phyloP scores from a whole-genome alignment of 352 stramenopile species.

The Pythium biforme region DNA sequence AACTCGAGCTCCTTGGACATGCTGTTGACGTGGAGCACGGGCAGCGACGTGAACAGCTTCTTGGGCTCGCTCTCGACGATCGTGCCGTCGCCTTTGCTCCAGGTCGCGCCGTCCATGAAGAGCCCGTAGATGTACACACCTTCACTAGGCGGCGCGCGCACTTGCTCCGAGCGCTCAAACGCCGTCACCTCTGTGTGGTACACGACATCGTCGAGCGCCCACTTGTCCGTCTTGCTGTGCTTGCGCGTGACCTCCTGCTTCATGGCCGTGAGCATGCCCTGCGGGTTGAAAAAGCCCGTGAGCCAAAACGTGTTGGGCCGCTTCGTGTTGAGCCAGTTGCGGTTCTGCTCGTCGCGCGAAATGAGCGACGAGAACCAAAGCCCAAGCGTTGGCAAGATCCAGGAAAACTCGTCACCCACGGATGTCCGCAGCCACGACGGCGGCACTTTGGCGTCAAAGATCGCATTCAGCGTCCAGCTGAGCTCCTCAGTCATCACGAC shows the following conservation, averaged over 20 bases:
- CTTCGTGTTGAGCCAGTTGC: conserved; percentile 94
- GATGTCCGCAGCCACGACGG: conserved; percentile 95
- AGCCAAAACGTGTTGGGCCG: conserved; percentile 96
- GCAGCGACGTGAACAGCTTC: conserved; percentile 95
- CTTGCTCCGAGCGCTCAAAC: conserved; percentile 92
- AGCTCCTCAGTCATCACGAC: conserved; percentile 98
- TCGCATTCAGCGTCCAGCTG: conserved; percentile 93
- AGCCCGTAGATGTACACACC: conserved; percentile 98
- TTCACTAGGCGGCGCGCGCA: conserved; percentile 84
- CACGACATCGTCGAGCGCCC: conserved; percentile 97
- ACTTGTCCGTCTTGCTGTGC: conserved; percentile 96
- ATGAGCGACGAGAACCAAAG: conserved; percentile 98
- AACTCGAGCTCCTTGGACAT: conserved; percentile 93
- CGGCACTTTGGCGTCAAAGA: conserved; percentile 96
- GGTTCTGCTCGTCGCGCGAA: conserved; percentile 94
- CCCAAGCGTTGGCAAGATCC: conserved; percentile 94
- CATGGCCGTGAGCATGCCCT: conserved; percentile 98
- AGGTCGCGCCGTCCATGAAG: conserved; percentile 96
- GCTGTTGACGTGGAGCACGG: conserved; percentile 95
- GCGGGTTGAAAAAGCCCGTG: conserved; percentile 98
- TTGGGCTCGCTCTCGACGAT: conserved; percentile 97
- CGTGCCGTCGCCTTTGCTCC: conserved; percentile 91
- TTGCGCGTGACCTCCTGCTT: conserved; percentile 98
- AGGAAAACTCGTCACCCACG: conserved; percentile 97
- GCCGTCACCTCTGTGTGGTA: conserved; percentile 97